These are phyloP conservation scores for Pugionium dolabratum DNA, from an alignment of 345 rosid species.

Conservation along the genomic window DNA sequence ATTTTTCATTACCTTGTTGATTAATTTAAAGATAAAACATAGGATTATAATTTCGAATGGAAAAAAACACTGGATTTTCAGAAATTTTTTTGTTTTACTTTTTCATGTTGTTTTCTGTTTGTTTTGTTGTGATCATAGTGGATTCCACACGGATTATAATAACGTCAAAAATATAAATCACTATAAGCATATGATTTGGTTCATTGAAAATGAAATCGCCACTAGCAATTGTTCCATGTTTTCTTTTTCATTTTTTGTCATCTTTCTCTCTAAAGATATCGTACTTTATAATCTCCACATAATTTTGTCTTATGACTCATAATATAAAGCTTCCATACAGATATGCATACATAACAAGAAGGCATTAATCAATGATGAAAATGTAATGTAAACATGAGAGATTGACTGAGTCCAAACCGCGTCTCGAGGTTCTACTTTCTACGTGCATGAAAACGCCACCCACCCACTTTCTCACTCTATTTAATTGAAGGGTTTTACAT, in stretches of 20 bases:
- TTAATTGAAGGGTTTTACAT: background rate
- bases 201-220: constrained; percentile 27
- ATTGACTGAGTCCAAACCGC: constrained; percentile 37
- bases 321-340: too few species aligned
- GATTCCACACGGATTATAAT: constrained; percentile 33
- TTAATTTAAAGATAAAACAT: too few species aligned
- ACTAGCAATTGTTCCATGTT: constrained; percentile 33
- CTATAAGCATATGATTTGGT: constrained; percentile 36
- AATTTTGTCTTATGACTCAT: background rate
- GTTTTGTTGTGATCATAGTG: constrained; percentile 21
- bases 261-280: background rate
- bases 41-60: background rate
- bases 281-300: background rate
- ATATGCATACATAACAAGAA: too few species aligned
- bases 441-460: constrained; percentile 39
- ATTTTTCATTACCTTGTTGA: too few species aligned
- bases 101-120: constrained; percentile 25
- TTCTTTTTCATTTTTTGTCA: constrained; percentile 7
- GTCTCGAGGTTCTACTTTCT: constrained; percentile 36
- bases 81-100: background rate
- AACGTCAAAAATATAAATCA: constrained; percentile 29
- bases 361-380: constrained; percentile 7
- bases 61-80: background rate
- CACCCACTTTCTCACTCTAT: constrained; percentile 23
- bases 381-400: constrained; percentile 32